A percentile compares a stretch with the other conserved stretches of the same genome.
phyloP scores from a whole-genome alignment of 1,284 basidiomycete species.

The Papiliotrema flavescens region DNA sequence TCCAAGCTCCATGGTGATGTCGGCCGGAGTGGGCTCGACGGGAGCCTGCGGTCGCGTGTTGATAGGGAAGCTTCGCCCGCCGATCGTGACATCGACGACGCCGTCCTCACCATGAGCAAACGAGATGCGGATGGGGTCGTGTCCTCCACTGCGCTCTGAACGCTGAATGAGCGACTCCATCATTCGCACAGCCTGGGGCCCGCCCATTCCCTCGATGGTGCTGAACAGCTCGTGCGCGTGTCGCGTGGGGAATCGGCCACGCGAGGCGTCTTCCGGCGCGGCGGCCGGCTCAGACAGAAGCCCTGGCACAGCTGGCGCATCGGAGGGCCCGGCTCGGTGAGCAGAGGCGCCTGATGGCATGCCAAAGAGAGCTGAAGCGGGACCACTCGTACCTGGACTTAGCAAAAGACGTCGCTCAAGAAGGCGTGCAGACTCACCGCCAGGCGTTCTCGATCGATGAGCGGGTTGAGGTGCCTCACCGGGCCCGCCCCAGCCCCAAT shows the following conservation, averaged over 20 bases:
- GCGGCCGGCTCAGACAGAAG: conserved; percentile 64
- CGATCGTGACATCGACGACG: conserved; percentile 30
- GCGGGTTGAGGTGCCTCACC: neutral
- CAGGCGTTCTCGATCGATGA: conserved; percentile 5
- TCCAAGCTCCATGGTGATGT: conserved; percentile 44
- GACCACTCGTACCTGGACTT: conserved; percentile 19
- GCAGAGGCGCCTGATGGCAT: neutral
- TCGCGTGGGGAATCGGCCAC: neutral
- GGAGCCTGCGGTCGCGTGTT: conserved; percentile 28
- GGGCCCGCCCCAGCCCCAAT: conserved; percentile 33
- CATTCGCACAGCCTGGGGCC: conserved; percentile 73
- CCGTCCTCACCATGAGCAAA: conserved; percentile 31
- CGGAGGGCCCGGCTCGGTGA: neutral
- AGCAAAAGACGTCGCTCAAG: conserved; percentile 2
- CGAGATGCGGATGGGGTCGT: conserved; percentile 24
- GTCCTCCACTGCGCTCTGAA: neutral
- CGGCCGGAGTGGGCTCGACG: conserved; percentile 6
- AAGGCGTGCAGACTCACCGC: conserved; percentile 8
- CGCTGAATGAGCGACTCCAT: conserved; percentile 66
- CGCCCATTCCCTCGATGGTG: conserved; percentile 76
- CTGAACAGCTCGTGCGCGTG: conserved; percentile 41
- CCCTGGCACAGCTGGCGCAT: conserved; percentile 63
- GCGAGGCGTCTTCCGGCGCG: conserved; percentile 48
- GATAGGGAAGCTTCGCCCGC: conserved; percentile 48
- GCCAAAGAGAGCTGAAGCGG: neutral